Evolutionary conservation across 73 alveolate genomes (phyloP), one percentile per base, ranked within the genome.

Genomic region (Paraurostyla sp.): DNA sequence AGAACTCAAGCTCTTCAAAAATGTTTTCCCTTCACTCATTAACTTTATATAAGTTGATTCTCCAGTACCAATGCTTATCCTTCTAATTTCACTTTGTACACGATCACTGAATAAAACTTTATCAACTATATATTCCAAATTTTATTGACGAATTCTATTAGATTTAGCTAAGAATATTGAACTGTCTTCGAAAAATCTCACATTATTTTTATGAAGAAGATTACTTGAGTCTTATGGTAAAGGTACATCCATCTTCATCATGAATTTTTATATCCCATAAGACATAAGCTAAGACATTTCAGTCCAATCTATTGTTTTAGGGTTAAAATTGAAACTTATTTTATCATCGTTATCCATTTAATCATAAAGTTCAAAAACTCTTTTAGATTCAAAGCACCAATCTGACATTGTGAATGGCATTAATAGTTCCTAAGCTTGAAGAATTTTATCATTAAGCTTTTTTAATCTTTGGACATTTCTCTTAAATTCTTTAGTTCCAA

Each of bases 261-360:
- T 90, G 89, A 13, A 95, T 76, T 89, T 95, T 50, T 83, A 50
- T 22, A 96, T 85, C 27, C 99, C 99, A 87, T 93, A 92, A 49
- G 84, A 76, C 84, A 80, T 95, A 51, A 75, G 68, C 18, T 78
- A 49, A 30, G 93, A 81, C 76, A 83, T 88, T 25, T 51, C 41
- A 27, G 92, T 71, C 98, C 99, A 96, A 71, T 95, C 96, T 11
- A 96, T 58, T 29, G 87, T 59, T 18, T 92, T 82, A 22, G 96
- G 88, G 68, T 96, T 97, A 20, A 93, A 65, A 60, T 92, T 80
- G 76, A 90, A 92, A 16, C 38, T 58, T 18, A 69, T 27, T 63
- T 59, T 59, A 7, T 95, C 99, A 11, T 83, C 93, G 25, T 65
- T 89, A 62, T 33, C 68, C 83, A 95, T 54, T 30, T 18, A 36